Base-by-base conservation (phyloP, 73 alveolate species). In the Uronychia binucleata region DNA sequence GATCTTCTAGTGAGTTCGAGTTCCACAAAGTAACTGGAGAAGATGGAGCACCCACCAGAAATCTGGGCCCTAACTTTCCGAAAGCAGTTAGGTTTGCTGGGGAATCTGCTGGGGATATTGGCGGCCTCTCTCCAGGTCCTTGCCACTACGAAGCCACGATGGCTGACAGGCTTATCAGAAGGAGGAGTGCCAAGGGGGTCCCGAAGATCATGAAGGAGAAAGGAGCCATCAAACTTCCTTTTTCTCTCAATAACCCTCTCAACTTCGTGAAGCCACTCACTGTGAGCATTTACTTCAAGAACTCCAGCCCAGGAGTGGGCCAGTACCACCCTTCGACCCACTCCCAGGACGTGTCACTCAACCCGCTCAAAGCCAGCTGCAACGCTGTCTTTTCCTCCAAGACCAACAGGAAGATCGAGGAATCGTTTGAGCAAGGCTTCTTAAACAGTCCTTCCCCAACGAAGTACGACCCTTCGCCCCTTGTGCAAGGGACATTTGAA, bases 251-350 rank as follows among this genome's bases (percentile, higher is more conserved):
- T n/a, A 90, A 90, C 74, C 95, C 95, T 1, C 77, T 90, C 67
- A 90, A 90, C 79, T 90, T 75, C 67, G 95, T 90, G 46, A 83
- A 86, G 58, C 95, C 95, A 1, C 84, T 90, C 32, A 90, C 95
- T 35, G 95, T 90, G 1, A 85, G 77, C 81, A 80, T 90, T 1
- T 90, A 90, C 59, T 90, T 90, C 74, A 90, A 90, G 78, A 77
- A 90, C 67, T 83, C 82, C 58, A 34, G 74, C 58, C 95, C 95
- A 0, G 90, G 81, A 5, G 92, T 90, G 8, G 95, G 95, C 28
- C 30, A 85, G 26, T 90, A 90, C 60, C 33, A 90, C 30, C 87
- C 90, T 19, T 11, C 19, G 5, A 11, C n/a, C 67, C 5, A 46
- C 19, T 5, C 80, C 79, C 60, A 58, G 59, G 75, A 26, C 33